Evolutionary conservation across 31 red algal genomes (phyloP), one percentile per base, ranked within the genome.

Genomic region (Endocladia muricata): DNA sequence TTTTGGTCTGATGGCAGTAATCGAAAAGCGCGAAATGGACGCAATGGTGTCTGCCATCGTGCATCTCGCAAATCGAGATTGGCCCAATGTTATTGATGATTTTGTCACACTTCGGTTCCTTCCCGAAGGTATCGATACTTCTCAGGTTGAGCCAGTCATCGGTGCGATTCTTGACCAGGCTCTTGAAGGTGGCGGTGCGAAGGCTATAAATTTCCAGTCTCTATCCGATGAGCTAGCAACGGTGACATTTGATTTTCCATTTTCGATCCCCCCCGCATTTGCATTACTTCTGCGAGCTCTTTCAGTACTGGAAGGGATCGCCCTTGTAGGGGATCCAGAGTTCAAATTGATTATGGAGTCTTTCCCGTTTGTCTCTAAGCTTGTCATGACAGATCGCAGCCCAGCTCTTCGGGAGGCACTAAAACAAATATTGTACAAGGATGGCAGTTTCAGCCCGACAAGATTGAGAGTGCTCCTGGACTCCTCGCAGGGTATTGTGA

Each of bases 221-320:
- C 83, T 97, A 49, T 88, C 88, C 2, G 88, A 92, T 35, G 94
- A 97, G 28, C 70, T 97, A 34, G 37, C 92, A n/a, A 74, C 94
- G 4, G 59, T 97, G 0, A 81, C 70, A 23, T 88, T 92, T 2
- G 94, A 97, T 51, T 76, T 77, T 47, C 82, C 77, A 39, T 97
- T 97, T 68, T 77, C 78, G 29, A 92, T 97, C 55, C 94, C 94
- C 1, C 84, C 94, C 1, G 76, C 83, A 4, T 97, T 91, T 34
- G 92, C 94, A 3, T 97, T 97, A 80, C 88, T 97, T 2, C 92
- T 97, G 43, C 83, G 94, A 13, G 83, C 94, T 17, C 88, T 97
- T 36, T 88, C 88, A 29, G 84, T 88, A 1, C 77, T 97, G 22
- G 94, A 97, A 47, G 94, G 94, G 2, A 87, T 91, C 23, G 94